A percentile compares a stretch with the other conserved stretches of the same genome.
These are phyloP conservation scores for Pisolithus marmoratus DNA, from an alignment of 768 basidiomycete genomes.

Conservation along the genomic window DNA sequence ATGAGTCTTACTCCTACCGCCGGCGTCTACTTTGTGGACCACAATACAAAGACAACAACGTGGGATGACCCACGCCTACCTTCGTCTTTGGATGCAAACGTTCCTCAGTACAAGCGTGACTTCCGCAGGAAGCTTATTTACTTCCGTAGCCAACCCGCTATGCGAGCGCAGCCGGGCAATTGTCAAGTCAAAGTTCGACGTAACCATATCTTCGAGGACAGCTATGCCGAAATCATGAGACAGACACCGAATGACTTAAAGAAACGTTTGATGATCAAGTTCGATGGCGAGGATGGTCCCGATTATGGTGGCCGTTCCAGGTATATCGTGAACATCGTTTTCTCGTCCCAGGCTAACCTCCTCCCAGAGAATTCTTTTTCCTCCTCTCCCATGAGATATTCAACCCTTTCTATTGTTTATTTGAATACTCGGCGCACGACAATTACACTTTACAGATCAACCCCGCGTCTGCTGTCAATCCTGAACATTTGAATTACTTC, in stretches of 20 bases:
- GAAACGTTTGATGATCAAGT: slow-evolving; percentile 99
- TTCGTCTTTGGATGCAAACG: slow-evolving; percentile 91
- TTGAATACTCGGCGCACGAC: slow-evolving; percentile 99
- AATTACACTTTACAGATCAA: slow-evolving; percentile 99
- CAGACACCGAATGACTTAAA: slow-evolving; percentile 97
- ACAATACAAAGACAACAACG: slow-evolving; percentile 99
- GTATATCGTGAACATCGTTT: slow-evolving; percentile 36
- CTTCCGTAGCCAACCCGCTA: slow-evolving; percentile 97
- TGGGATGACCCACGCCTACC: slow-evolving; percentile 99
- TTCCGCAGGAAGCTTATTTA: slow-evolving; percentile 99
- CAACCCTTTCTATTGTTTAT: slow-evolving; percentile 99
- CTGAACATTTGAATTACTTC: slow-evolving; percentile 99
- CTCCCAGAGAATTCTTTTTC: slow-evolving; percentile 96
- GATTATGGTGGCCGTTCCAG: slow-evolving; percentile 98
- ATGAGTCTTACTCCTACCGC: slow-evolving; percentile 99
- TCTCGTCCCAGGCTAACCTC: slow-evolving; percentile 6
- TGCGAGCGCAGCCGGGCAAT: slow-evolving; percentile 96
- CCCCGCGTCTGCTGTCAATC: slow-evolving; percentile 95
- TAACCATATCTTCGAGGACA: slow-evolving; percentile 98
- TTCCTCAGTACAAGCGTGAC: slow-evolving; percentile 99
- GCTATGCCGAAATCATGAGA: slow-evolving; percentile 99
- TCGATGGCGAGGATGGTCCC: slow-evolving; percentile 97
- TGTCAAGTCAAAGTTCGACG: slow-evolving; percentile 98
- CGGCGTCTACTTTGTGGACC: slow-evolving; percentile 98
- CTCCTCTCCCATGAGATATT: slow-evolving; percentile 99